Percentiles rank a stretch among this genome's conserved stretches.
Evolutionary conservation across 352 stramenopile genomes (phyloP).

Genomic region (Phytophthora gonapodyides): DNA sequence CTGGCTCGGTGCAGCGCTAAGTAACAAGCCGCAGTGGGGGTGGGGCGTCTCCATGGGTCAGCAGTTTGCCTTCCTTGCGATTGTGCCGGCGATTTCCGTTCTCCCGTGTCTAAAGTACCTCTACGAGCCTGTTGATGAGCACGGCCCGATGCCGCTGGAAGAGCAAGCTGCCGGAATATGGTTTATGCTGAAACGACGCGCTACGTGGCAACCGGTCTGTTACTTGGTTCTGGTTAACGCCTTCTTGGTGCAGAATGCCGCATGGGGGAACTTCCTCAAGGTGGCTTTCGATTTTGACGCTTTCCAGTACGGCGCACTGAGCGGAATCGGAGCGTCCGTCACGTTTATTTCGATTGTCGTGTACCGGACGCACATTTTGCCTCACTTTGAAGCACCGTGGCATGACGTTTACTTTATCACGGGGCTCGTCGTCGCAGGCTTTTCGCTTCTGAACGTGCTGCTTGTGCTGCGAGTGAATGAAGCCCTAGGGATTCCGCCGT

Average conservation of each 20-base stretch:
- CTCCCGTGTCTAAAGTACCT: constrained; percentile 62
- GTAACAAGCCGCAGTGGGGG: constrained; percentile 59
- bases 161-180: constrained; percentile 53
- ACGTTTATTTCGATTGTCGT: constrained; percentile 63
- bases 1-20: constrained; percentile 66
- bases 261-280: constrained; percentile 83
- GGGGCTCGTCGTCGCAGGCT: constrained; percentile 54
- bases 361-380: constrained; percentile 60
- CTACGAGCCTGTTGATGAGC: constrained; percentile 49
- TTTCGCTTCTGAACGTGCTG: constrained; percentile 76
- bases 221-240: constrained; percentile 72
- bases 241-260: constrained; percentile 71
- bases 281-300: constrained; percentile 72
- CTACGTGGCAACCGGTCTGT: constrained; percentile 76
- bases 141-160: constrained; percentile 32
- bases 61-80: constrained; percentile 64
- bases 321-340: constrained; percentile 67
- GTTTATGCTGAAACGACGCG: constrained; percentile 66
- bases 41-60: constrained; percentile 63
- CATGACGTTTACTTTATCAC: constrained; percentile 71
- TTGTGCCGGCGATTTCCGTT: constrained; percentile 61
- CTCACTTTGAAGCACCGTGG: constrained; percentile 49
- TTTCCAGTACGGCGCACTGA: constrained; percentile 79
- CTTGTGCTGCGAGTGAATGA: constrained; percentile 73
- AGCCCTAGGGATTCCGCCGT: constrained; percentile 56